These are phyloP conservation scores for Trichosanthes truncata DNA, from an alignment of 306 rosid species.

Conservation along the genomic window DNA sequence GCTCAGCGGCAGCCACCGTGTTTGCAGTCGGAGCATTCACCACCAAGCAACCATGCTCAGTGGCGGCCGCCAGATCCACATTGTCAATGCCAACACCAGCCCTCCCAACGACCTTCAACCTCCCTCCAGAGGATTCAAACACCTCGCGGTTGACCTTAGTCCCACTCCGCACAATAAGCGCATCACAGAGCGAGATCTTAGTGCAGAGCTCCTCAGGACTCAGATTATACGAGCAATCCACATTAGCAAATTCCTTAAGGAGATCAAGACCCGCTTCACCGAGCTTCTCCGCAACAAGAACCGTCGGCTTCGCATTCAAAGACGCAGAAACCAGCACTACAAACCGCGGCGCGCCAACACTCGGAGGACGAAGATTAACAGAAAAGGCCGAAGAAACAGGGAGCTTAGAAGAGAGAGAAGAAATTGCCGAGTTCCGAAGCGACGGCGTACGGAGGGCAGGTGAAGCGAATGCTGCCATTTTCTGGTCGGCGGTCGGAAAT, in stretches of 20 bases:
- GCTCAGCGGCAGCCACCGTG: constrained; percentile 95
- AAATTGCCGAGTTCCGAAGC: constrained; percentile 20
- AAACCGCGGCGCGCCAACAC: constrained; percentile 3
- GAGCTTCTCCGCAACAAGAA: constrained; percentile 90
- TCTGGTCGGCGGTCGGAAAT: not conserved
- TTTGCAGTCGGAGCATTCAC: constrained; percentile 97
- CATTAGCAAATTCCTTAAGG: constrained; percentile 74
- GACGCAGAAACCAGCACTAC: constrained; percentile 44
- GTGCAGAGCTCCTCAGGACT: constrained; percentile 86
- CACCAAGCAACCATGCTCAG: constrained; percentile 88
- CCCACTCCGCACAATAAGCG: constrained; percentile 87
- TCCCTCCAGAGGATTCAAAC: constrained; percentile 79
- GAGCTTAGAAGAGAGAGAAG: constrained; percentile 61
- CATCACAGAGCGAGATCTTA: constrained; percentile 98
- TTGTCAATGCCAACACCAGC: constrained; percentile 98
- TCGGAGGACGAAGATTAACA: constrained; percentile 20
- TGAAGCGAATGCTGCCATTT: constrained; percentile 45
- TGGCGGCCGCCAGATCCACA: constrained; percentile 99
- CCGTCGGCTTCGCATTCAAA: constrained; percentile 76
- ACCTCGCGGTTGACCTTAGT: constrained; percentile 91
- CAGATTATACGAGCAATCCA: constrained; percentile 77
- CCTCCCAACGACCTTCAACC: constrained; percentile 91
- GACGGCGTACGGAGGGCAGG: constrained; percentile 33
- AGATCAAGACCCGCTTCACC: constrained; percentile 71
- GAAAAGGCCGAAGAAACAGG: constrained; percentile 47